Evolutionary conservation across 805 yeast genomes (phyloP), one percentile per base, ranked within the genome.

Genomic region (Starmerella khaoyaiensis): DNA sequence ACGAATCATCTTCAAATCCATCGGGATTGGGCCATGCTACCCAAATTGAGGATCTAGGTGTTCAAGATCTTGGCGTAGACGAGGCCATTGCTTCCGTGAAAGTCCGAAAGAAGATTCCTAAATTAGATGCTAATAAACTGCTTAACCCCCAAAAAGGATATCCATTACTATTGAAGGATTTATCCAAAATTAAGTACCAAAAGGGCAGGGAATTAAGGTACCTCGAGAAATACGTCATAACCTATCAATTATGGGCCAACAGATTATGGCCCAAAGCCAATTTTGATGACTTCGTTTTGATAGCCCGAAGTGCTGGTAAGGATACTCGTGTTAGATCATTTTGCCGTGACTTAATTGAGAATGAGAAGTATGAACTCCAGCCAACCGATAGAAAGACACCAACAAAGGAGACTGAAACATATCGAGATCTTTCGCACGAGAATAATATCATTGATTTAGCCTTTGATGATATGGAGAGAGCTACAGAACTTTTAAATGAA

Each of bases 201-300:
- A 51, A 48, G 28, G 64, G 70, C 12, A 61, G 65, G 42, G 75
- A 72, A 48, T 60, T 59, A 38, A 60, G 67, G 23, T 74, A 73
- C 53, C 53, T 74, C 37, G 55, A 64, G 8, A 58, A 63, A 23
- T 53, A 79, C 5, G 54, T 78, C 6, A 65, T 65, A 21, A 62
- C 68, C 25, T 79, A 77, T 54, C 83, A 78, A 56, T 49, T 74
- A 23, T 79, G 87, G 86, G 83, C 78, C 1, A 87, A 79, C 54
- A 62, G 68, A 17, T 49, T 83, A 26, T 82, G 69, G 52, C 93
- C 95, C 4, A 79, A 78, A 59, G 82, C 90, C 12, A 75, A 71
- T 44, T 80, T 84, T 46, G 62, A 63, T 32, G 93, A 81, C 54
- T 75, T 84, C 50, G 58, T 78, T 1, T 62, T 65, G 18, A 57